Percentiles rank a stretch among this genome's conserved stretches.
phyloP scores from a whole-genome alignment of 2,329 filamentous ascomycete species.

The Colletotrichum noveboracense region DNA sequence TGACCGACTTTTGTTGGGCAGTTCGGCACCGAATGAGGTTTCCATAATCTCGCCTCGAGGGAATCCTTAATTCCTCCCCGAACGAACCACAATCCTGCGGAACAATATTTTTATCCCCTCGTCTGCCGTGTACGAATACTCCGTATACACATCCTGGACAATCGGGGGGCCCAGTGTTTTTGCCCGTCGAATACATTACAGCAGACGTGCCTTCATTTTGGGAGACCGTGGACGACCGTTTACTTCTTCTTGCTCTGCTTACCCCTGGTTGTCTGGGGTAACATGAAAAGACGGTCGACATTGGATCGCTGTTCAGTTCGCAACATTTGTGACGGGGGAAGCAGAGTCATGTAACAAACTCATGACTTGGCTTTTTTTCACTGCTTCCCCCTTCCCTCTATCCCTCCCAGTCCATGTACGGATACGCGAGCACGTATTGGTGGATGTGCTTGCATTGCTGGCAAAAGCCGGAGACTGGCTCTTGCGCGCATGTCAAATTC shows the following conservation, averaged over 20 bases:
- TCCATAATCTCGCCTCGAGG: not conserved
- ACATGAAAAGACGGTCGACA: constrained; percentile 7
- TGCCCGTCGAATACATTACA: constrained; percentile 1
- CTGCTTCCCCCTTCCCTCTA: not conserved
- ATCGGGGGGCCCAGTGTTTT: not conserved
- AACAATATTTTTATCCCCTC: not conserved
- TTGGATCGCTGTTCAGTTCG: not conserved
- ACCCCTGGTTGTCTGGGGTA: not conserved
- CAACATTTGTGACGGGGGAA: not conserved
- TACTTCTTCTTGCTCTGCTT: not conserved
- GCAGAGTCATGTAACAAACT: not conserved
- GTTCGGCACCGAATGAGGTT: not conserved
- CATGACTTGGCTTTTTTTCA: not conserved
- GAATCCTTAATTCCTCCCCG: not conserved
- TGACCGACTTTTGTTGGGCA: not conserved
- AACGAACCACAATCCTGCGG: not conserved
- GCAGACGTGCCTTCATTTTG: not conserved
- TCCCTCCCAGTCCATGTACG: not conserved
- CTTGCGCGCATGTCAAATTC: not conserved
- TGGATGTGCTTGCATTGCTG: not conserved
- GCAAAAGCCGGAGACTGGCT: not conserved
- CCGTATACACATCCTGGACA: not conserved
- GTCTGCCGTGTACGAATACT: not conserved
- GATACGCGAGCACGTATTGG: not conserved
- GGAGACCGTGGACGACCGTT: not conserved